A percentile compares a stretch with the other conserved stretches of the same genome.
Conservation (phyloP, 1,284 basidiomycete species). For the Cryptococcus depauperatus region DNA sequence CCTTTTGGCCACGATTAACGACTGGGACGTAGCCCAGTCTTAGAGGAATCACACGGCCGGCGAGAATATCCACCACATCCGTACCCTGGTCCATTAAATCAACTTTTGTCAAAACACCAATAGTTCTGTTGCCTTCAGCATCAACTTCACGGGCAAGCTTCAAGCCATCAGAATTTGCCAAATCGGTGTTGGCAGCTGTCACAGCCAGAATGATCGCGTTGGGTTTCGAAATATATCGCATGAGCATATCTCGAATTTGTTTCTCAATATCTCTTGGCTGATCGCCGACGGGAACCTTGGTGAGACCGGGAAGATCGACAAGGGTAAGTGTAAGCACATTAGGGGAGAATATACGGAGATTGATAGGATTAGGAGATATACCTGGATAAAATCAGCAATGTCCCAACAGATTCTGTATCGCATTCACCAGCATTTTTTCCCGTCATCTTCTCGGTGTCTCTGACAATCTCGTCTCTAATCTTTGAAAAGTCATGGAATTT, state of each 20-base stretch:
- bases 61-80: slow-evolving; percentile 96
- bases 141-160: slow-evolving; percentile 95
- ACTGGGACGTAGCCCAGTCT: slow-evolving; percentile 95
- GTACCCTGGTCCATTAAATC: slow-evolving; percentile 97
- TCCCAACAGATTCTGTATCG: background rate
- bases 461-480: slow-evolving; percentile 91
- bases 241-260: slow-evolving; percentile 92
- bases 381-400: slow-evolving; percentile 46
- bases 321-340: slow-evolving; percentile 94
- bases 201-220: slow-evolving; percentile 79
- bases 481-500: slow-evolving; percentile 97
- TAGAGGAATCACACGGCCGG: slow-evolving; percentile 87
- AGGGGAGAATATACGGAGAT: slow-evolving; percentile 91
- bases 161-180: slow-evolving; percentile 96
- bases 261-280: slow-evolving; percentile 97
- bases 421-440: slow-evolving; percentile 74
- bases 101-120: slow-evolving; percentile 96
- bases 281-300: slow-evolving; percentile 90
- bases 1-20: slow-evolving; percentile 91
- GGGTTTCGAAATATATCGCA: slow-evolving; percentile 92
- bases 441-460: slow-evolving; percentile 95
- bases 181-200: slow-evolving; percentile 89
- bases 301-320: slow-evolving; percentile 92
- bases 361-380: slow-evolving; percentile 92
- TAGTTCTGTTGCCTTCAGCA: slow-evolving; percentile 87